Evolutionary conservation across 768 basidiomycete genomes (phyloP), one percentile per base, ranked within the genome.

Genomic region (Hygrocybe punicea): DNA sequence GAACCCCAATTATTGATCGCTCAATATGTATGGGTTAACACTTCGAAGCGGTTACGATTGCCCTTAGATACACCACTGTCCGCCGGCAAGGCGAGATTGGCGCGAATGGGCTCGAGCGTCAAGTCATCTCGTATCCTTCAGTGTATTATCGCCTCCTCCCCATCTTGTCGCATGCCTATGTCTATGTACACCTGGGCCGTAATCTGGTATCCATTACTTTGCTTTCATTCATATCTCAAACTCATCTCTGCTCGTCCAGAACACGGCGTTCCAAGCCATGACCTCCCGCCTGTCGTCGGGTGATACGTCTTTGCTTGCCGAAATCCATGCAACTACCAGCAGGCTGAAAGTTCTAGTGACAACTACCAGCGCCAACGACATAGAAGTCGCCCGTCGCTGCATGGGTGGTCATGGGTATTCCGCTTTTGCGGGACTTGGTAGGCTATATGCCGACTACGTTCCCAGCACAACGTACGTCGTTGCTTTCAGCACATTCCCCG

Each of bases 371-470:
- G 77, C 83, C 2, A 76, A 77, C 34, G 85, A 86, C 60, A 63
- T 88, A 11, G 88, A 89, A 67, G 78, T 75, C 6, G 84, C 86
- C 3, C 80, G 87, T 7, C 79, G 86, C 14, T 79, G 85, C 0
- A 81, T 90, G 79, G 89, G 89, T 51, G 89, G 89, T 3, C 89
- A 91, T 67, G 89, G 89, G 0, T 89, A 81, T 68, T 87, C 86
- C 61, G 80, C 76, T 0, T 87, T 84, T 60, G 75, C 85, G 0
- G 88, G 87, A 3, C 74, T 91, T 1, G 87, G 87, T 4, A 69
- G 77, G 36, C 51, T 86, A 1, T 88, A 87, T 60, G 84, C 83
- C 3, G 82, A 86, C 66, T 82, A 83, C 59, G 73, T 87, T 2
- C 86, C 87, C 0, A 77, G 79, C 52, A 81, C 77, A 23, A 89